A percentile compares a stretch with the other conserved stretches of the same genome.
phyloP scores from a whole-genome alignment of 768 basidiomycete species.

The Lactarius trivialis region DNA sequence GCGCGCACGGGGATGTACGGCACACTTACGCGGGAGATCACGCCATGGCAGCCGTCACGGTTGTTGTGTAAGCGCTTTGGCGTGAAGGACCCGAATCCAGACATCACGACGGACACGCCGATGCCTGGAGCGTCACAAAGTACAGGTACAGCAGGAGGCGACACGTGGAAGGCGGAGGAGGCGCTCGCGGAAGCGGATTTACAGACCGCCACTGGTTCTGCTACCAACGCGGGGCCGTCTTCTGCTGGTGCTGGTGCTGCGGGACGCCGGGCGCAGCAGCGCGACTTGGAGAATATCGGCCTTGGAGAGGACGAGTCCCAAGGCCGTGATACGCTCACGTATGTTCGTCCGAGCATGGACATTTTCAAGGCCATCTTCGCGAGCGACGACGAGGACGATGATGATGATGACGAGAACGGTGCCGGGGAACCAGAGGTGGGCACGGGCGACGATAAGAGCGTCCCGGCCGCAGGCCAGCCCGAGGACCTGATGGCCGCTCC shows the following conservation, averaged over 20 bases:
- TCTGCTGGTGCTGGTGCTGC: too few relatives aligned
- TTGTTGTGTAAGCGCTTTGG: constrained; percentile 92
- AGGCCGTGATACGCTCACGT: constrained; percentile 81
- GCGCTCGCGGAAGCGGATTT: constrained; percentile 19
- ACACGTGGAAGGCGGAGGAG: constrained; percentile 21
- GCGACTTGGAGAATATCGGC: constrained; percentile 77
- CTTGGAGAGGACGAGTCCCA: constrained; percentile 90
- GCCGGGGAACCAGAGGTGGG: constrained; percentile 26
- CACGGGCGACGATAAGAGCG: constrained; percentile 6
- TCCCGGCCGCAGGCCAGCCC: background rate
- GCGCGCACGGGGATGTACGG: constrained; percentile 89
- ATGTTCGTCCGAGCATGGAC: constrained; percentile 81
- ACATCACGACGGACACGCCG: constrained; percentile 32
- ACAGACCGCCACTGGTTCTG: constrained; percentile 9
- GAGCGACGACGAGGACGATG: constrained; percentile 73
- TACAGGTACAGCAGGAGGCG: background rate
- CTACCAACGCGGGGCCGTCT: background rate
- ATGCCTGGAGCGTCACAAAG: constrained; percentile 14
- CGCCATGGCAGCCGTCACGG: constrained; percentile 72
- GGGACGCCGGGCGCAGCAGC: constrained; percentile 24
- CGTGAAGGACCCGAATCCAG: constrained; percentile 79
- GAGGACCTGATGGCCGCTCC: constrained; percentile 5
- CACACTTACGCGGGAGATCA: constrained; percentile 67
- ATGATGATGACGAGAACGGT: constrained; percentile 44
- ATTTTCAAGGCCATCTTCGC: constrained; percentile 99